Evolutionary conservation across 176 grass and related monocot genomes (phyloP).

Genomic region (Aegilops speltoides): DNA sequence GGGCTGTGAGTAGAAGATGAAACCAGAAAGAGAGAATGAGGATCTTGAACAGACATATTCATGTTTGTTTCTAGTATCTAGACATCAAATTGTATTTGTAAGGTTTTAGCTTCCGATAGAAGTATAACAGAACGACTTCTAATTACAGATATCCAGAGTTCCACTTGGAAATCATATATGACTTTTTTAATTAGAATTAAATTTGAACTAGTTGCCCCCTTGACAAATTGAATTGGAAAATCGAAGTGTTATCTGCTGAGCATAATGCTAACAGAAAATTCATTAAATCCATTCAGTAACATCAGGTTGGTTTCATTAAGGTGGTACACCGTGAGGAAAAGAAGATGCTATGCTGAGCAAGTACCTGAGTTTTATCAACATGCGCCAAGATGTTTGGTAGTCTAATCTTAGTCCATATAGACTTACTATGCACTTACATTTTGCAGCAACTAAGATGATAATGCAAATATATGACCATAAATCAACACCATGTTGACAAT

Average conservation of each 20-base stretch:
- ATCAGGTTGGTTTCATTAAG: neutral
- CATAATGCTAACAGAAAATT: neutral
- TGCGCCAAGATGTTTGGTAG: neutral
- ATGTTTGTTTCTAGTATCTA: neutral
- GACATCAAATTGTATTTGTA: neutral
- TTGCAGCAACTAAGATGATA: neutral
- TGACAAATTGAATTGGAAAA: slow-evolving; percentile 1
- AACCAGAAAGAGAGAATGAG: neutral
- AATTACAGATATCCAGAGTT: slow-evolving; percentile 4
- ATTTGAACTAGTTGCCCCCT: neutral
- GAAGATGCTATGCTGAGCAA: neutral
- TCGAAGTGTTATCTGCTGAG: neutral
- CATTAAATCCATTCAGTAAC: neutral
- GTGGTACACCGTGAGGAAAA: neutral
- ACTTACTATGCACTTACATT: neutral
- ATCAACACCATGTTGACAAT: neutral
- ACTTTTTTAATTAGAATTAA: neutral
- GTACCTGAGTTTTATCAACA: neutral
- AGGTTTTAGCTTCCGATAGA: neutral
- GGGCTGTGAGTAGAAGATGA: slow-evolving; percentile 46
- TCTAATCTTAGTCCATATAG: neutral
- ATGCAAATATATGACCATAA: neutral
- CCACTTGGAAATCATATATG: neutral
- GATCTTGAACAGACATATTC: neutral
- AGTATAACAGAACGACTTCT: neutral